These are phyloP conservation scores for Hordeum vulgare DNA, from an alignment of 176 grass and related monocot genomes.

Conservation along the genomic window MorexV3_pseudomolecules_assembly NC_058524.1:615395840-615396339, in stretches of 20 bases:
- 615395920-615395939: not conserved
- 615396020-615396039: not conserved
- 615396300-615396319: constrained; percentile 68
- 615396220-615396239: constrained; percentile 14
- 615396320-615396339: constrained; percentile 84
- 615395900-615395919: not conserved
- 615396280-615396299: constrained; percentile 65
- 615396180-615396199: constrained; percentile 84
- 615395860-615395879: not conserved
- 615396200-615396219: constrained; percentile 77
- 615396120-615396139: not conserved
- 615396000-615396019: constrained; percentile 7
- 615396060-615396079: constrained; percentile 15
- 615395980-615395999: not conserved
- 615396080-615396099: not conserved
- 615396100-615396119: not conserved
- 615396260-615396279: constrained; percentile 58
- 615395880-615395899: accelerated
- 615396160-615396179: constrained; percentile 67
- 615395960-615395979: not conserved
- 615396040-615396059: not conserved
- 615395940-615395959: not conserved
- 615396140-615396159: not conserved
- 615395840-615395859: not conserved
- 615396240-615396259: not conserved